These are phyloP conservation scores for Candida pini DNA, from an alignment of 805 yeast genomes.

Conservation along the genomic window DNA sequence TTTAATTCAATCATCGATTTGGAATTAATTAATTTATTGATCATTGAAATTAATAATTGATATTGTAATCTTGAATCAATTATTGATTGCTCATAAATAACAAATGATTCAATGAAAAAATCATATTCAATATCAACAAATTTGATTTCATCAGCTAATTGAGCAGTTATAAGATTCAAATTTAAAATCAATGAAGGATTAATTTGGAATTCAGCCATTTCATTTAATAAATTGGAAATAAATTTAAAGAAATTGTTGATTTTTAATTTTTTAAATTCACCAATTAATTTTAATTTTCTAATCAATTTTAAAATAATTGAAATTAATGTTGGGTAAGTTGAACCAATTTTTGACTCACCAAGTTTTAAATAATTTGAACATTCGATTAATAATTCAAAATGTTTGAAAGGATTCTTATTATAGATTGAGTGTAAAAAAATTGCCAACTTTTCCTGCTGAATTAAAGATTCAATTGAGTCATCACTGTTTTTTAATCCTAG, in stretches of 20 bases:
- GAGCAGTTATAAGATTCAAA: slow-evolving; percentile 60
- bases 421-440: slow-evolving; percentile 63
- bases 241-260: slow-evolving; percentile 55
- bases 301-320: slow-evolving; percentile 55
- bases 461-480: slow-evolving; percentile 32
- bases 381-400: slow-evolving; percentile 39
- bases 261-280: slow-evolving; percentile 16
- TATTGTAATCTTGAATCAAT: slow-evolving; percentile 45
- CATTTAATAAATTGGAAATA: slow-evolving; percentile 63
- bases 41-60: slow-evolving; percentile 41
- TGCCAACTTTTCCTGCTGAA: slow-evolving; percentile 57
- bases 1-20: slow-evolving; percentile 33
- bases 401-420: slow-evolving; percentile 39
- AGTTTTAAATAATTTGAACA: slow-evolving; percentile 45
- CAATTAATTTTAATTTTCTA: slow-evolving; percentile 36
- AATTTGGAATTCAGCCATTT: slow-evolving; percentile 42
- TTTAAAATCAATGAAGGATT: slow-evolving; percentile 32
- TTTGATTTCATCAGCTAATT: slow-evolving; percentile 71
- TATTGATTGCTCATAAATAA: slow-evolving; percentile 67
- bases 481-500: slow-evolving; percentile 32
- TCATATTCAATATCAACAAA: slow-evolving; percentile 77
- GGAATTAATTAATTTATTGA: slow-evolving; percentile 38
- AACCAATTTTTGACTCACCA: slow-evolving; percentile 51
- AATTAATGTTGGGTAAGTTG: slow-evolving; percentile 74
- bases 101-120: slow-evolving; percentile 80